A percentile compares a stretch with the other conserved stretches of the same genome.
Conservation (phyloP, 2,329 filamentous ascomycete species). For the Colletotrichum truncatum region DNA sequence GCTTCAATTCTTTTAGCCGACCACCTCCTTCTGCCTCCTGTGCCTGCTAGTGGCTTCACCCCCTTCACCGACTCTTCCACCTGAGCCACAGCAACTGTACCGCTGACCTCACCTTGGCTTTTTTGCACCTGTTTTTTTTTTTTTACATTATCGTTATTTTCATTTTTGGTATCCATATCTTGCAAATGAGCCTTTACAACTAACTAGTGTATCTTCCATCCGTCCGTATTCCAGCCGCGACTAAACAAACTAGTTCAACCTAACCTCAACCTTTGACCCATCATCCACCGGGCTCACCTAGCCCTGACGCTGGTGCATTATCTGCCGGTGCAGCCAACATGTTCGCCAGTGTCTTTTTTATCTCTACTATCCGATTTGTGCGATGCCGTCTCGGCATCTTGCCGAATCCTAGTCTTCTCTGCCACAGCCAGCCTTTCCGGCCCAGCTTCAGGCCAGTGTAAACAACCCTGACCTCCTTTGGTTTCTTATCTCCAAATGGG, state of each 20-base stretch:
- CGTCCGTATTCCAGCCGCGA: too few relatives aligned
- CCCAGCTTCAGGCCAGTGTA: neutral
- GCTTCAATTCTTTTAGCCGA: neutral
- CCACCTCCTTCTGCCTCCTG: neutral
- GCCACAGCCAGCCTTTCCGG: neutral
- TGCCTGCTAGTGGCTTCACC: too few relatives aligned
- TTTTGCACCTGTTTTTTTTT: too few relatives aligned
- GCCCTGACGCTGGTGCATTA: too few relatives aligned
- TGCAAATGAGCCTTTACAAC: too few relatives aligned
- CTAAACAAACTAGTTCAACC: too few relatives aligned
- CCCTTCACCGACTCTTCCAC: conserved; percentile 16
- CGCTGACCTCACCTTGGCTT: too few relatives aligned
- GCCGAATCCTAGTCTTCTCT: neutral
- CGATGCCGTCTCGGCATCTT: conserved; percentile 14
- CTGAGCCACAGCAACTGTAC: neutral
- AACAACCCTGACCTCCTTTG: neutral
- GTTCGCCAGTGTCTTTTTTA: neutral
- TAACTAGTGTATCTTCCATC: too few relatives aligned
- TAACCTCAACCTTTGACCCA: too few relatives aligned
- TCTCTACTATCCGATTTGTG: conserved; percentile 16
- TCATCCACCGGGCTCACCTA: too few relatives aligned
- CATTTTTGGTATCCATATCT: too few relatives aligned
- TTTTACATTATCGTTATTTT: too few relatives aligned
- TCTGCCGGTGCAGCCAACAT: neutral
- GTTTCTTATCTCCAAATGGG: neutral